Evolutionary conservation across 2,329 filamentous ascomycete genomes (phyloP).

Genomic region (Arthroderma sp.): DNA sequence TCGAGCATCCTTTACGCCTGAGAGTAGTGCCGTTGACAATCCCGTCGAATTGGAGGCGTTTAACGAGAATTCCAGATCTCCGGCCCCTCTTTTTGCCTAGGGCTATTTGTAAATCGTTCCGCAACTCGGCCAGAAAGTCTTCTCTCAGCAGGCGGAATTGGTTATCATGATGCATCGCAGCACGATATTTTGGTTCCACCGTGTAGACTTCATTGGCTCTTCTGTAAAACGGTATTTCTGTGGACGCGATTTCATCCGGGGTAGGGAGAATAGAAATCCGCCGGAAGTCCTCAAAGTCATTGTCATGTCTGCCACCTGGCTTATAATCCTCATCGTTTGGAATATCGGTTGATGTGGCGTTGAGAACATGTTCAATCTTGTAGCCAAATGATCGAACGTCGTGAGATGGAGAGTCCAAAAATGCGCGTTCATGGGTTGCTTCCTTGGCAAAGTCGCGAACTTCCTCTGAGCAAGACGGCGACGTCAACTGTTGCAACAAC

Average conservation of each 20-base stretch:
- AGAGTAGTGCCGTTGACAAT: too few relatives aligned
- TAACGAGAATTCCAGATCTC: too few relatives aligned
- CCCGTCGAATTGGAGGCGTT: too few relatives aligned
- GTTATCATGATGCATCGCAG: constrained; percentile 26
- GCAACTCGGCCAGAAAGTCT: constrained; percentile 26
- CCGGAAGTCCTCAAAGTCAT: constrained; percentile 38
- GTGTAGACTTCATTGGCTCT: not conserved
- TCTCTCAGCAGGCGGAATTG: constrained; percentile 30
- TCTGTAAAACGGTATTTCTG: too few relatives aligned
- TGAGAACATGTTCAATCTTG: too few relatives aligned
- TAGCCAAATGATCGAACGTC: too few relatives aligned
- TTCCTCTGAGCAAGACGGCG: not conserved
- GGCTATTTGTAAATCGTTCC: too few relatives aligned
- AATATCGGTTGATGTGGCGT: too few relatives aligned
- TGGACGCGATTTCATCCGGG: constrained; percentile 33
- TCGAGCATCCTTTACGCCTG: too few relatives aligned
- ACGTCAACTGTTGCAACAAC: not conserved
- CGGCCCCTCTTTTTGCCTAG: too few relatives aligned
- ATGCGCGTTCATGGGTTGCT: not conserved
- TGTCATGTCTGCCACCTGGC: constrained; percentile 36
- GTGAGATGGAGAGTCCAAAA: too few relatives aligned
- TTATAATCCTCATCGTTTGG: too few relatives aligned
- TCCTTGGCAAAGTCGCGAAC: not conserved
- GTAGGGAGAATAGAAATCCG: constrained; percentile 43
- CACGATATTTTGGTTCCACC: constrained; percentile 24